Evolutionary conservation across 306 rosid species (phyloP).

Genomic region (Pyrus bretschneideri): DNA sequence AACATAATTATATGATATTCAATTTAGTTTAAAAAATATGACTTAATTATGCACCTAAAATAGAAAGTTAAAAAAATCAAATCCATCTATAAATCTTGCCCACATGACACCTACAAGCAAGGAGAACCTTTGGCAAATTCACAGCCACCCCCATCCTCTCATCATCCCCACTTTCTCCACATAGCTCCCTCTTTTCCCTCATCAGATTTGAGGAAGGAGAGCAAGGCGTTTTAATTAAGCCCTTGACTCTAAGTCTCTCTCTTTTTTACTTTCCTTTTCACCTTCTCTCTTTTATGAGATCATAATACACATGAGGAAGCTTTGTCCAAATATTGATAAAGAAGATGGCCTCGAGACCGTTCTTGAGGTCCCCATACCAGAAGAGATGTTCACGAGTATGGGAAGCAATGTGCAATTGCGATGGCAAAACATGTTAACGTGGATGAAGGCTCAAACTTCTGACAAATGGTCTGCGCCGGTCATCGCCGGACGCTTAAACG

Average conservation of each 20-base stretch:
- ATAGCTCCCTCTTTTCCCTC: constrained; percentile 20
- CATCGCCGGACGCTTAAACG: constrained; percentile 58
- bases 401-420: constrained; percentile 55
- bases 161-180: constrained; percentile 17
- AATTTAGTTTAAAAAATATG: not conserved
- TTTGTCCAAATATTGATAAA: constrained; percentile 75
- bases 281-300: constrained; percentile 4
- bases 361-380: constrained; percentile 89
- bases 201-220: constrained; percentile 12
- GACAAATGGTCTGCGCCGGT: constrained; percentile 63
- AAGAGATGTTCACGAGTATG: constrained; percentile 84
- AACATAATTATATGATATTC: not conserved
- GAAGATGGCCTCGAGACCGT: constrained; percentile 92
- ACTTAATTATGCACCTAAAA: not conserved
- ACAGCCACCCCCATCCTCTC: constrained; percentile 2
- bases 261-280: not conserved
- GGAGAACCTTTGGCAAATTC: constrained; percentile 48
- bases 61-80: not conserved
- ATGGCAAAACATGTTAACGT: constrained; percentile 76
- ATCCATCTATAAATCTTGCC: constrained; percentile 12
- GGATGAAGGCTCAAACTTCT: constrained; percentile 86
- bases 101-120: constrained; percentile 51
- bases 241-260: constrained; percentile 16
- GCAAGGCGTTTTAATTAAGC: constrained; percentile 6
- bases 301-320: constrained; percentile 50